Base-by-base conservation (phyloP, 257 asterid genomes). In the Agastache rugosa region DNA sequence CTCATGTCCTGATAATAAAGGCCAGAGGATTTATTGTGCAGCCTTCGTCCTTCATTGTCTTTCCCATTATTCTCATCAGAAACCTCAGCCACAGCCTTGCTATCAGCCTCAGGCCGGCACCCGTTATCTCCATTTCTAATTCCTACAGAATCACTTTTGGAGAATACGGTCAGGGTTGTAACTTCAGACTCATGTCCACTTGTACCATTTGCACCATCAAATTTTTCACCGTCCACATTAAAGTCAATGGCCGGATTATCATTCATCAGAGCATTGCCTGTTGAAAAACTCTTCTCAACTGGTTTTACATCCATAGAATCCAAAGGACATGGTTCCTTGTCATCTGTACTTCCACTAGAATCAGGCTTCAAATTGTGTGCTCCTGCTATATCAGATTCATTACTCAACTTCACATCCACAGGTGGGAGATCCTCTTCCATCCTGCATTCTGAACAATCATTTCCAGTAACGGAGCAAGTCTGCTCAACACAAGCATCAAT, bases 401-500 rank as follows among this genome's bases (percentile, higher is more conserved):
- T 64, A 45, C 50, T 75, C 69, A 72, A 63, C 72, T 72, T 82
- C 48, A 47, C 42, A 55, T 82, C 84, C 22, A 73, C 64, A 58
- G 86, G 79, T 22, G 61, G 80, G 16, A 75, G 67, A 71, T 81
- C 85, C 41, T 75, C 87, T 63, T 71, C 89, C 78, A 76, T 73
- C 87, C 73, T 75, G 65, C 77, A 71, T 42, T 77, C 84, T 14
- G 92, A 84, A 78, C 80, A 79, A 60, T 75, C 87, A 50, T 77
- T 78, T 79, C 85, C 80, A 59, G 81, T 23, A 61, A 44, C 73
- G 0, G 87, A 75, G 54, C 78, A 84, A 39, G 84, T 84, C 80
- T 76, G 89, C 75, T 86, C 80, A 59, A 80, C 82, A 79, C 93
- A 86, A 44, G 88, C 87, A 81, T 85, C 94, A n/a, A n/a, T n/a